A percentile compares a stretch with the other conserved stretches of the same genome.
These are phyloP conservation scores for Lactarius vividus DNA, from an alignment of 768 basidiomycete species.

Conservation along the genomic window DNA sequence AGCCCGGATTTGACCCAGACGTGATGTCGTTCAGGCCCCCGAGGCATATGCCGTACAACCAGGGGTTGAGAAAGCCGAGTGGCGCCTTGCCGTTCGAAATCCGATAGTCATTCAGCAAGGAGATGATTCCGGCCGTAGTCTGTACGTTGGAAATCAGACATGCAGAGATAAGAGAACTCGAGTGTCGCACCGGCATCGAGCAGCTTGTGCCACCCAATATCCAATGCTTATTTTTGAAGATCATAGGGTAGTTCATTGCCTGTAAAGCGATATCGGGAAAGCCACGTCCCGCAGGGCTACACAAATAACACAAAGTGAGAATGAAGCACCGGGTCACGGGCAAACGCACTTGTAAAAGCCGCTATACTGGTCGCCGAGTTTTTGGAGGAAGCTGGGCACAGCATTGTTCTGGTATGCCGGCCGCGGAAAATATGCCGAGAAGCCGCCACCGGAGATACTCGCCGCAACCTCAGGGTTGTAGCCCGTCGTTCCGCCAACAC, in stretches of 20 bases:
- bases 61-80: neutral
- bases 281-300: neutral
- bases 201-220: neutral
- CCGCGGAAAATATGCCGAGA: too few relatives aligned
- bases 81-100: neutral
- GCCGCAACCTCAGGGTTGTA: neutral
- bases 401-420: too few relatives aligned
- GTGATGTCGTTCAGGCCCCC: neutral
- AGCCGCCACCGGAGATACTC: too few relatives aligned
- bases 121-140: neutral
- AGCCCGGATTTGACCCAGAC: neutral
- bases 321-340: neutral
- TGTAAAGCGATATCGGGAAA: neutral
- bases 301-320: neutral
- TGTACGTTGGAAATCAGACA: neutral
- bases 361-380: neutral
- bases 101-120: neutral
- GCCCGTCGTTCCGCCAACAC: neutral
- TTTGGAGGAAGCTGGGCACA: neutral
- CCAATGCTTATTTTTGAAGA: too few relatives aligned
- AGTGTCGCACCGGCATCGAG: neutral
- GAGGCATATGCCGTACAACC: neutral
- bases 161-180: too few relatives aligned
- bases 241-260: rapidly evolving
- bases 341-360: neutral